phyloP scores from a whole-genome alignment of 2,329 filamentous ascomycete species.

The Cytospora paraplurivora region DNA sequence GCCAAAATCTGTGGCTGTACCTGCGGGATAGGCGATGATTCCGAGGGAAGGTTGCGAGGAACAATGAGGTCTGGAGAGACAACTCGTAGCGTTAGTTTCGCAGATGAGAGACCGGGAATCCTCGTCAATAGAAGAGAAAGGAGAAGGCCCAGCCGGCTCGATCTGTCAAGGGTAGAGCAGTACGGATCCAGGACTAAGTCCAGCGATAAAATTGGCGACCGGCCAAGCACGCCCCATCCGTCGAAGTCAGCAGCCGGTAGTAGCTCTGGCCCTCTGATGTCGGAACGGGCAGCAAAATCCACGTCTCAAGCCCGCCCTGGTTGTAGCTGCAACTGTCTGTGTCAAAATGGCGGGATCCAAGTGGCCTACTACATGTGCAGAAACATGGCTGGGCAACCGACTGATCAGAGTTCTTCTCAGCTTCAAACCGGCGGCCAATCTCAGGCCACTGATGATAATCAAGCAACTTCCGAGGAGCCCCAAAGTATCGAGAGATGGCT shows the following conservation, averaged over 20 bases:
- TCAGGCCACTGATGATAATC: background rate
- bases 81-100: conserved; percentile 22
- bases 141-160: background rate
- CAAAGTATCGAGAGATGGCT: background rate
- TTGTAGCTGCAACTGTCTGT: background rate
- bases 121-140: background rate
- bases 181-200: background rate
- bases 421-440: background rate
- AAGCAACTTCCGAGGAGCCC: background rate
- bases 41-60: background rate
- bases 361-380: conserved; percentile 18
- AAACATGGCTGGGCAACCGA: background rate
- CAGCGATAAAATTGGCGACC: background rate
- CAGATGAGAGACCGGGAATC: conserved; percentile 2
- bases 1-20: conserved; percentile 10
- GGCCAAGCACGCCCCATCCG: conserved; percentile 13
- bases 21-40: background rate
- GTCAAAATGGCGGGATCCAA: background rate
- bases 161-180: background rate
- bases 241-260: background rate
- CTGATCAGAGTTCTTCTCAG: background rate
- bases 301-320: background rate
- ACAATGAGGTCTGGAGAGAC: background rate
- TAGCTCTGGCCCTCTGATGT: background rate
- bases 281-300: background rate